Conservation (phyloP, 345 rosid genomes). For the Conringia planisiliqua region DNA sequence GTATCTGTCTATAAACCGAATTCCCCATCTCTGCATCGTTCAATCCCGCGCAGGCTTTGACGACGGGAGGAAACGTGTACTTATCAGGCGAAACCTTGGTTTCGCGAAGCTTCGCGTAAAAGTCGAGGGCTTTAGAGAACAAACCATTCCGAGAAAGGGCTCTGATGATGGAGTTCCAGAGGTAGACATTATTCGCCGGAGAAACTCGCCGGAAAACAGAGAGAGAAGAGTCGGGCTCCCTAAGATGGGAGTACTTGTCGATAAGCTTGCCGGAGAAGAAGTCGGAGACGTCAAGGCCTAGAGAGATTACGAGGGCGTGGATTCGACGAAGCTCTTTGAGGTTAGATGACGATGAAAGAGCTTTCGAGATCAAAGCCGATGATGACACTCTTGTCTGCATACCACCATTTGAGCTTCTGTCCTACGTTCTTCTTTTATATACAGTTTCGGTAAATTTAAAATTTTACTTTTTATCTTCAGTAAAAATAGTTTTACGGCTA, state of each 20-base stretch:
- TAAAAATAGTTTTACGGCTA: too few relatives aligned
- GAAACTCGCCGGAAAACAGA: conserved; percentile 46
- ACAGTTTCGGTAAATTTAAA: neutral
- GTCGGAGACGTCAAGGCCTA: conserved; percentile 48
- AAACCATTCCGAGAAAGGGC: conserved; percentile 48
- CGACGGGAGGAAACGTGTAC: conserved; percentile 57
- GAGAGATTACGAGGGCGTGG: conserved; percentile 48
- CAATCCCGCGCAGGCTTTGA: conserved; percentile 60
- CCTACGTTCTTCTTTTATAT: neutral
- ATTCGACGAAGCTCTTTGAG: conserved; percentile 38
- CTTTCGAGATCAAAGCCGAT: conserved; percentile 37
- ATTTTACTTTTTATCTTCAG: neutral
- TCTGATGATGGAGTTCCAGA: conserved; percentile 65
- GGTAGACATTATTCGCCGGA: conserved; percentile 44
- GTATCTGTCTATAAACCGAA: conserved; percentile 37
- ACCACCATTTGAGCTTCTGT: conserved; percentile 2
- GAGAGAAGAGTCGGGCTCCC: conserved; percentile 45
- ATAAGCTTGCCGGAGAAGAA: conserved; percentile 63
- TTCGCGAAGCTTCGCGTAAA: conserved; percentile 42
- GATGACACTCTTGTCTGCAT: conserved; percentile 32
- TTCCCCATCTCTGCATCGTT: conserved; percentile 33
- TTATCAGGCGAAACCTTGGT: conserved; percentile 43
- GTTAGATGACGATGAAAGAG: conserved; percentile 37
- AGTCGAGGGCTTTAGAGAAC: conserved; percentile 43
- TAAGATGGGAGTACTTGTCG: conserved; percentile 49